Evolutionary conservation across 176 grass and related monocot species (phyloP), one percentile per base, ranked within the genome.

Genomic region (Chrysopogon serrulatus): DNA sequence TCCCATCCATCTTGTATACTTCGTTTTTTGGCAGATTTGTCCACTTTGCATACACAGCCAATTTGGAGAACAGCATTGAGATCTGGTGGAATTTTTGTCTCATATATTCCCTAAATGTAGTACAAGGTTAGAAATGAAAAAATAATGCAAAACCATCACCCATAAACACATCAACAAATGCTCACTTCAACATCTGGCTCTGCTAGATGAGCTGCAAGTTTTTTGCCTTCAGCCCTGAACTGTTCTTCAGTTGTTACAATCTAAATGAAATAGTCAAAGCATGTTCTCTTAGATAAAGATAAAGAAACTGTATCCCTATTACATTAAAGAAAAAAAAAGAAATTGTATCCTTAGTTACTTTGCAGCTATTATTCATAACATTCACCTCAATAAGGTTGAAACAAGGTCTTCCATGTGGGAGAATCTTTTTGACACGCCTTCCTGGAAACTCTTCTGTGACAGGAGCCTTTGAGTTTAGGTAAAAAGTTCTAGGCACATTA

Each of bases 351-450:
- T 15, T 61, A n/a, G 18, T 69, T 78, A 82, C 32, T 74, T 84
- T 84, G 14, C 64, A 77, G 43, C 15, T 74, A 82, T 62, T 57
- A 12, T 81, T 88, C 45, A 78, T 6, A 72, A 75, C 48, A 79
- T 67, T 84, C 86, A 95, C 96, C 96, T 98, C 96, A 85, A 98
- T 87, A 35, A 98, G 96, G 87, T 95, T 95, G 86, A 88, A 95
- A 74, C 75, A 86, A 66, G 96, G 91, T 84, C 83, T 89, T 84
- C 92, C 86, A 91, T 90, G 96, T 82, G 96, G 96, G 92, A 98
- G 96, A 92, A 93, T 88, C 82, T 98, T 98, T 88, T 95, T 95
- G 28, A 98, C 91, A 63, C 85, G 76, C 78, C 93, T 93, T 84
- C 96, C 92, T 80, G 96, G 85, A 87, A 98, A 95, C 73, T 95